Base-by-base conservation (phyloP, 2,329 filamentous ascomycete genomes). In the Bipolaris zeicola region DNA sequence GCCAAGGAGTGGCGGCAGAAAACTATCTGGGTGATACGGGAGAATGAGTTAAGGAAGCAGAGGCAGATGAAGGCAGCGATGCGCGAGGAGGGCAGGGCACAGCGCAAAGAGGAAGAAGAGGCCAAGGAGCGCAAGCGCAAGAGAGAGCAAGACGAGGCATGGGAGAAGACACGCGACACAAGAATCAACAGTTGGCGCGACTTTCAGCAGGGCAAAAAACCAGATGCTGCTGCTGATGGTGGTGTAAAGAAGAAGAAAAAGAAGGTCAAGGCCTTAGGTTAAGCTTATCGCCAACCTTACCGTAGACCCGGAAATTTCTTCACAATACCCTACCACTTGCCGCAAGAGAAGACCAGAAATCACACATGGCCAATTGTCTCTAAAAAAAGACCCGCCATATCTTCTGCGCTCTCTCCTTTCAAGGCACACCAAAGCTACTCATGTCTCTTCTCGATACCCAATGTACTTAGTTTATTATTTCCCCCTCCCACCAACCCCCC, bases 111-210 rank as follows among this genome's bases (percentile, higher is more conserved):
- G 69, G 95, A 99, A 20, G 90, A 92, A 67, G 94, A 97, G 79
- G 60, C 90, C 8, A 92, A 94, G 34, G 80, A 80, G 68, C 69
- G 79, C 54, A 82, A 82, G 75, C 65, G 80, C 55, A 82, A 82
- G 85, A 84, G 95, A 58, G 92, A 98, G 73, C 91, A 95, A 76
- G 92, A 98, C 64, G 87, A 95, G 79, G 90, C 93, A 61, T 99
- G 95, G 95, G 95, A 99, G 81, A 88, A 91, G 71, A 96, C 90
- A 24, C 82, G 95, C 44, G 95, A 99, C 58, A 85, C 92, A 78
- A 85, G 95, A 63, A 98, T 99, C 77, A 91, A 88, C 63, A 96
- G 90, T 76, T 99, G 95, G 95, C 86, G 95, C 55, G 86, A 92
- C 64, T 99, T 96, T 71, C 88, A 95, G 75, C 95, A 96, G 79